A percentile compares a stretch with the other conserved stretches of the same genome.
These are phyloP conservation scores for Tetrahymena malaccensis DNA, from an alignment of 73 alveolate genomes.

Conservation along the genomic window DNA sequence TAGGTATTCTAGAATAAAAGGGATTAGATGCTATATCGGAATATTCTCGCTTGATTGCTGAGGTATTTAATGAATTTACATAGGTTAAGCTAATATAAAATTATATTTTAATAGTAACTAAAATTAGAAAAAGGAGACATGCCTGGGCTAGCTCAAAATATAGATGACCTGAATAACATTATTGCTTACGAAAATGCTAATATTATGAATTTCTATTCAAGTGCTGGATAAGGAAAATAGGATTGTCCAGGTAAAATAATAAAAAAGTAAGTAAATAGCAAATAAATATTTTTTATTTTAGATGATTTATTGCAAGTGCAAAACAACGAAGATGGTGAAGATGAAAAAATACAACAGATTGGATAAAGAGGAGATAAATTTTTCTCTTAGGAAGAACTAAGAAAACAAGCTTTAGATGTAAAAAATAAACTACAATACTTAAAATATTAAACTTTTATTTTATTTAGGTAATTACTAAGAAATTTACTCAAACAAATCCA, in stretches of 20 bases:
- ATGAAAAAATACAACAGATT: not conserved
- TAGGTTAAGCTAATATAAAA: not conserved
- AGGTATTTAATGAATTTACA: not conserved
- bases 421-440: not conserved
- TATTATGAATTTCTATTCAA: slow-evolving; percentile 36
- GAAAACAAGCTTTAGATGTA: slow-evolving; percentile 32
- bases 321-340: slow-evolving; percentile 31
- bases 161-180: slow-evolving; percentile 32
- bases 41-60: slow-evolving; percentile 41
- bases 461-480: not conserved
- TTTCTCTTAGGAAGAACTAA: slow-evolving; percentile 19
- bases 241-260: slow-evolving; percentile 19
- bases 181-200: slow-evolving; percentile 45
- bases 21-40: slow-evolving; percentile 41
- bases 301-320: slow-evolving; percentile 26
- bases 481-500: not conserved
- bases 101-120: not conserved
- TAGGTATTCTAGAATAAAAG: slow-evolving; percentile 34
- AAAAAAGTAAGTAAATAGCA: not conserved
- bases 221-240: slow-evolving; percentile 19
- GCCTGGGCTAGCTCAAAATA: slow-evolving; percentile 31
- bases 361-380: slow-evolving; percentile 10
- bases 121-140: slow-evolving; percentile 46
- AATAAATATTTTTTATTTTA: not conserved
- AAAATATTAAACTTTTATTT: not conserved